Evolutionary conservation across 148 eudicot genomes (phyloP), one percentile per base, ranked within the genome.

Genomic region (Drosera capensis): DNA sequence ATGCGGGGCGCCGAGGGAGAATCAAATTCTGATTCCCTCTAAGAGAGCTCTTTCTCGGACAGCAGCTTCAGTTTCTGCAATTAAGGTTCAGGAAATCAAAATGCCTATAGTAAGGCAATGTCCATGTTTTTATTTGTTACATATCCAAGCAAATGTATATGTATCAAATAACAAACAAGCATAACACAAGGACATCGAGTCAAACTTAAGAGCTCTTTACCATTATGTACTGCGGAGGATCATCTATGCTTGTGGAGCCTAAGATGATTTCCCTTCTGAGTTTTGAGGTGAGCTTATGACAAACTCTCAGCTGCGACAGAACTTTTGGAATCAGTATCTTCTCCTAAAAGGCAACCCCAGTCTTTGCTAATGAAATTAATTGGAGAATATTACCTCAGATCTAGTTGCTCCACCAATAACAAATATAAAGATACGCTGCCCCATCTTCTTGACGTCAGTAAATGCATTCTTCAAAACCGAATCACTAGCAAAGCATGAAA

Each of bases 321-420:
- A 35, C 23, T 13, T 26, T 25, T 9, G 19, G 51, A 43, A 11
- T 15, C 5, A 2, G 25, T 2, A 5, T 5, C 9, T 3, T 1
- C 24, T 4, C 3, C n/a, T n/a, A n/a, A n/a, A n/a, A n/a, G n/a
- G n/a, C n/a, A n/a, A n/a, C n/a, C n/a, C n/a, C n/a, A n/a, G n/a
- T n/a, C n/a, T n/a, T n/a, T n/a, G n/a, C n/a, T n/a, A n/a, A n/a
- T n/a, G n/a, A n/a, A n/a, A n/a, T n/a, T n/a, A n/a, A n/a, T n/a
- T n/a, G n/a, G 53, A 20, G 38, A n/a, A 17, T 15, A 25, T 57
- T 70, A 92, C 99, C 95, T 92, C 95, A 35, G 99, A 92, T 68
- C 95, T 59, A 52, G 95, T 85, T 38, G 93, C 94, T 22, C 99
- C 99, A 31, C 99, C 99, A 19, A 92, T 74, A 28, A 92, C 58